Evolutionary conservation across 306 rosid genomes (phyloP), one percentile per base, ranked within the genome.

Genomic region (Cicer yamashitae): DNA sequence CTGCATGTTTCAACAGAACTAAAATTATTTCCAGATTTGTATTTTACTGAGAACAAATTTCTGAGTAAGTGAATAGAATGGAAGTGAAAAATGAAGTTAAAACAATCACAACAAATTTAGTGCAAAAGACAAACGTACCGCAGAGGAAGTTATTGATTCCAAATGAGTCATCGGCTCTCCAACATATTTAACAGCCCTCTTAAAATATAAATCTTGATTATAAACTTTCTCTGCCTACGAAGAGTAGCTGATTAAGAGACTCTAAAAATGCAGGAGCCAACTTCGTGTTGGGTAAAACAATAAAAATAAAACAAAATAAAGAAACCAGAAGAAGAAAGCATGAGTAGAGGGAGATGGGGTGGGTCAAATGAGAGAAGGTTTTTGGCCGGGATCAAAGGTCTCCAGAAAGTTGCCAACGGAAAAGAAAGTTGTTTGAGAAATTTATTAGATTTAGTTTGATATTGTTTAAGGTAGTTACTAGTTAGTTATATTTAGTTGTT

Each of bases 91-190:
- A 6, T 34, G 56, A 34, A 30, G 22, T 30, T 30, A 30, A 30
- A 30, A 30, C 37, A 30, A 30, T 30, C 2, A 75, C 4, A 6
- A 56, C 12, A 15, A 50, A 63, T 11, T 9, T 62, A 68, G 59
- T 59, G 25, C 25, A 17, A 38, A 18, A 5, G 11, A 79, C 44
- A 71, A 50, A 41, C 68, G 54, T 86, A 93, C 98, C 82, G 96
- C 98, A 11, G 98, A 94, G 54, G 98, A 94, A 74, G 98, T 93
- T 75, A 94, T 94, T 57, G 98, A 88, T 84, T 94, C 98, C 89
- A 94, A 70, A 81, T 94, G 98, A 39, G 93, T 83, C 97, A 94
- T 94, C 34, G 97, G 97, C 85, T 94, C 98, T 79, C 96, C 97
- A 34, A 88, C 96, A 79, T 77, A 80, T 87, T 88, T 94, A 77